Evolutionary conservation across 345 rosid genomes (phyloP).

Genomic region (Noccaea caerulescens): DNA sequence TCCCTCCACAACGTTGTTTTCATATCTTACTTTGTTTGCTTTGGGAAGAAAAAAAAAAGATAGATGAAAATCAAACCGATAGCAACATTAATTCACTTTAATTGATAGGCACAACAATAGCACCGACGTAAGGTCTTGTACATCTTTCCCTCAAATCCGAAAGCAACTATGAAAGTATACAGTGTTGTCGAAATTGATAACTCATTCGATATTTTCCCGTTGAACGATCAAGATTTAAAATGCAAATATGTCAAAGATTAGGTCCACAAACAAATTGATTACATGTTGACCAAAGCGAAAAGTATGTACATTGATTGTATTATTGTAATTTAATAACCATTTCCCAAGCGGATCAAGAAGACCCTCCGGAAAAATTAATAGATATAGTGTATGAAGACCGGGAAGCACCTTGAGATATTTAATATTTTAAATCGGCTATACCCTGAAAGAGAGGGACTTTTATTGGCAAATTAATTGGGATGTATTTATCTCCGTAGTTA

Average conservation of each 20-base stretch:
- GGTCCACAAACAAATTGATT: slow-evolving; percentile 23
- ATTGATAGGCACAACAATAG: slow-evolving; percentile 13
- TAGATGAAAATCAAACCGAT: slow-evolving; percentile 6
- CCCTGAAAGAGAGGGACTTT: slow-evolving; percentile 18
- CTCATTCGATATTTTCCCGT: neutral
- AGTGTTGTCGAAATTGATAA: slow-evolving; percentile 1
- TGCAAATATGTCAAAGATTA: slow-evolving; percentile 33
- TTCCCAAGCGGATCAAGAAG: slow-evolving; percentile 16
- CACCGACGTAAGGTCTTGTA: slow-evolving; percentile 36
- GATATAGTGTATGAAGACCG: neutral
- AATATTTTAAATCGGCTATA: neutral
- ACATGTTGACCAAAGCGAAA: slow-evolving; percentile 34
- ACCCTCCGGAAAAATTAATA: neutral
- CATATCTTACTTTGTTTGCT: slow-evolving; percentile 33
- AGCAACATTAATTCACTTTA: slow-evolving; percentile 34
- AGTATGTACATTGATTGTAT: slow-evolving; percentile 13
- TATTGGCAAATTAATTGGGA: neutral
- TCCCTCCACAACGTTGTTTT: slow-evolving; percentile 17
- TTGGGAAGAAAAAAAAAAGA: neutral
- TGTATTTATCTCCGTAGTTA: neutral
- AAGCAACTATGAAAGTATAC: neutral
- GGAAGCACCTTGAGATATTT: neutral
- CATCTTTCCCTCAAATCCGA: neutral
- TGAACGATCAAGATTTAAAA: neutral
- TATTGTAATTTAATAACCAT: neutral